Conservation (phyloP, 176 grass and related monocot genomes). For the Juncus effusus region DNA sequence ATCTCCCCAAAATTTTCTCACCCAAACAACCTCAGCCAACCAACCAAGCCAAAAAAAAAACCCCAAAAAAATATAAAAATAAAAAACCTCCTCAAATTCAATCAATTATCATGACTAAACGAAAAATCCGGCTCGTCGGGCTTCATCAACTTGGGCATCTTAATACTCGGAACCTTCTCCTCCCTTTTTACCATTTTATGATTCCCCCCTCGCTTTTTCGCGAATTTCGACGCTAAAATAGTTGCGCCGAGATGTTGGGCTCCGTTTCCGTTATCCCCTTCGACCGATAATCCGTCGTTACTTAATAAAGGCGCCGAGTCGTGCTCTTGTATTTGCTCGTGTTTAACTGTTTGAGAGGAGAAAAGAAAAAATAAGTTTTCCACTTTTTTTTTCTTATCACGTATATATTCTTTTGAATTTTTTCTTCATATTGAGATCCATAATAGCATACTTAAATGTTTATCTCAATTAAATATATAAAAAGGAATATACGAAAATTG, state of each 20-base stretch:
- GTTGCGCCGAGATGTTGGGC: constrained; percentile 44
- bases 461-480: too few relatives aligned
- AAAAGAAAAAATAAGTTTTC: background rate
- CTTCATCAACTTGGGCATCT: constrained; percentile 79
- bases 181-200: constrained; percentile 22
- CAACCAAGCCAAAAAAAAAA: background rate
- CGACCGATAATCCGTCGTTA: background rate
- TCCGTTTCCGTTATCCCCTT: constrained; percentile 7
- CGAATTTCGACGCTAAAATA: constrained; percentile 77
- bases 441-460: too few relatives aligned
- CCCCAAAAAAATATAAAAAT: background rate
- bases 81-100: constrained; percentile 28
- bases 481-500: too few relatives aligned
- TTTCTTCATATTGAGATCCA: too few relatives aligned
- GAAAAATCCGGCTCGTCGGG: constrained; percentile 93
- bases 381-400: background rate
- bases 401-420: too few relatives aligned
- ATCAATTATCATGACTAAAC: constrained; percentile 42
- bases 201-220: constrained; percentile 57
- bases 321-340: background rate
- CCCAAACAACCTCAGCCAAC: too few relatives aligned
- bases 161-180: constrained; percentile 45
- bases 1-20: background rate
- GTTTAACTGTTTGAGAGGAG: background rate
- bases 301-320: constrained; percentile 46